Base-by-base conservation (phyloP, 768 basidiomycete genomes). In the Botryobasidium botryosum region DNA sequence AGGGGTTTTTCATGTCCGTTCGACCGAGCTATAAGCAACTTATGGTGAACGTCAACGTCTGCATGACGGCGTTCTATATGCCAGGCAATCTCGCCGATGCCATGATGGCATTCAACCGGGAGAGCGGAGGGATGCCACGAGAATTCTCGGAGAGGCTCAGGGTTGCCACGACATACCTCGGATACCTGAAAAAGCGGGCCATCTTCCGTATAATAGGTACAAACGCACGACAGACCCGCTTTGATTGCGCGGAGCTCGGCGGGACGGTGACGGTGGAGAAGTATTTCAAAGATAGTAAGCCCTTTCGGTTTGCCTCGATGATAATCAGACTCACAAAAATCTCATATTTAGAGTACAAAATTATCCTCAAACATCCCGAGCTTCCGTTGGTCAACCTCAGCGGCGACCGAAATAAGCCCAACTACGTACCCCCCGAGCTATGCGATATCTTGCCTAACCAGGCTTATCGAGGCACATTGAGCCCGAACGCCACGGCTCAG, bases 81-180 rank as follows among this genome's bases (percentile, higher is more conserved):
- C 57, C 40, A 71, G 0, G 77, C 0, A 80, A 76, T 49, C 64
- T 86, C 7, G 74, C 73, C 0, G 62, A 77, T 0, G 69, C 72
- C 3, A 63, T 84, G 38, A 18, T 62, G 6, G 66, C 62, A 2
- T 82, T 80, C 50, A 74, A 21, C 55, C 67, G 40, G 28, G 35
- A 35, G 17, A 37, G 29, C 15, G 47, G 33, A 13, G 27, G 43
- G 7, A 40, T 40, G 17, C 31, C 39, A 26, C 64, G 64, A 15
- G 71, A 60, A 0, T 86, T 83, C 51, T 75, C 71, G 31, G 72
- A 67, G 48, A 70, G 79, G 5, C 68, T 85, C 2, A 65, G 84
- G 29, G 62, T 87, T n/a, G n/a, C n/a, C n/a, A n/a, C n/a, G n/a
- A n/a, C n/a, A n/a, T n/a, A n/a, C n/a, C n/a, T n/a, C n/a, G n/a